Base-by-base conservation (phyloP, 2,329 filamentous ascomycete genomes). In the Tolypocladium tropicale region DNA sequence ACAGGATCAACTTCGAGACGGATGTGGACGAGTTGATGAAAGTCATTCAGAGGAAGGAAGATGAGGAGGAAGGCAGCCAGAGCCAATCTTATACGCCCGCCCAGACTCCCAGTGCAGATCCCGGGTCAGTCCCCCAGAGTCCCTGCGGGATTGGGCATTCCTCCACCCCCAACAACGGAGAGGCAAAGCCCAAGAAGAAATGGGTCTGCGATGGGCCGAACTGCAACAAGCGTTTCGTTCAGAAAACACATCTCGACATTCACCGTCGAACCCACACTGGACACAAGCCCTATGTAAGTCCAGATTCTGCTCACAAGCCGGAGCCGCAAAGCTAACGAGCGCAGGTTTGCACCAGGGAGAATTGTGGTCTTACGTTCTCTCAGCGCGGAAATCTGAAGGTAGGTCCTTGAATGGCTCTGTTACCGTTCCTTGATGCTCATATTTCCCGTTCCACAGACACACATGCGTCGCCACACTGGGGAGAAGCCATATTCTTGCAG, bases 161-260 rank as follows among this genome's bases (percentile, higher is more conserved):
- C 56, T 61, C 58, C 55, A 60, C 58, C 50, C 62, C 63, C 46
- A 62, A 14, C 11, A 25, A 25, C 33, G 30, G 55, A 4, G 69
- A 71, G 5, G 53, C 58, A 59, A 70, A 69, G 59, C 54, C 63
- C 34, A 67, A 65, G 61, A 94, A 85, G 70, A 76, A 84, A 64
- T 91, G 93, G 68, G 74, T 81, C 21, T 99, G 94, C 72, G 80
- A 79, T 23, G 78, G 90, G 41, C 80, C 84, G 9, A 82, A 82
- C 43, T 97, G 93, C 70, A 77, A 79, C 63, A 95, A 94, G 76
- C 84, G 81, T 59, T 97, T 96, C 70, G 84, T 83, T 58, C 93
- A 97, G 68, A 95, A 93, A 73, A 96, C 92, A 1, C 93, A 97
- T 64, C 79, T 96, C 12, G 88, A 94, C 59, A 96, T 95, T 52